Evolutionary conservation across 371 early-diverging fungal species (phyloP), one percentile per base, ranked within the genome.

Genomic region (Syncephalis plumigaleata): DNA sequence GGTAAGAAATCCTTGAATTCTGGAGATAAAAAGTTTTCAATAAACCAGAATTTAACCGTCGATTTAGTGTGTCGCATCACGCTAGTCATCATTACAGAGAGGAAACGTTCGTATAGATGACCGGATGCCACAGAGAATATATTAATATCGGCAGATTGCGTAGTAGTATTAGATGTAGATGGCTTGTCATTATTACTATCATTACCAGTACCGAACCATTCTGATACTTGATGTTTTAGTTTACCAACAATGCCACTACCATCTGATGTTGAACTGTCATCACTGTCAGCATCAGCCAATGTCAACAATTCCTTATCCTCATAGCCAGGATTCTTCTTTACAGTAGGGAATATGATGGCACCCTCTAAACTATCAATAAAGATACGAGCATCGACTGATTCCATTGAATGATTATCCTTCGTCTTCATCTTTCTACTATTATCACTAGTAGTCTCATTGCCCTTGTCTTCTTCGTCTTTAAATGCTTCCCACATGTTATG

Each of bases 121-220:
- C 97, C 97, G 7, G 91, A 91, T 0, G 94, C 97, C 0, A 96
- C 91, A 1, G 97, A 89, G 56, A 96, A 93, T 46, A 96, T 80
- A 63, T 96, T 87, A 61, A 96, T 87, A 25, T 68, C 70, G 0
- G 76, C 78, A 24, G 70, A 67, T 22, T 54, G 51, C 24, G 60
- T 53, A 37, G 54, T 58, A 16, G 44, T 18, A n/a, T n/a, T n/a
- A n/a, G 20, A 22, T 20, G 11, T 11, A 20, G 42, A 2, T 21
- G 9, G 18, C 18, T 20, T 20, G 11, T 42, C 11, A 7, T 11
- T 11, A 7, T 31, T 31, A 31, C 11, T 31, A 7, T 11, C 31
- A 7, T 31, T 31, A 31, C 11, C 7, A 7, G 7, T 11, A 31
- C 31, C 16, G 13, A 52, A 16, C 17, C 45, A 48, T 23, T 18